Evolutionary conservation across 805 yeast species (phyloP), one percentile per base, ranked within the genome.

Genomic region (Kockiozyma suomiensis): DNA sequence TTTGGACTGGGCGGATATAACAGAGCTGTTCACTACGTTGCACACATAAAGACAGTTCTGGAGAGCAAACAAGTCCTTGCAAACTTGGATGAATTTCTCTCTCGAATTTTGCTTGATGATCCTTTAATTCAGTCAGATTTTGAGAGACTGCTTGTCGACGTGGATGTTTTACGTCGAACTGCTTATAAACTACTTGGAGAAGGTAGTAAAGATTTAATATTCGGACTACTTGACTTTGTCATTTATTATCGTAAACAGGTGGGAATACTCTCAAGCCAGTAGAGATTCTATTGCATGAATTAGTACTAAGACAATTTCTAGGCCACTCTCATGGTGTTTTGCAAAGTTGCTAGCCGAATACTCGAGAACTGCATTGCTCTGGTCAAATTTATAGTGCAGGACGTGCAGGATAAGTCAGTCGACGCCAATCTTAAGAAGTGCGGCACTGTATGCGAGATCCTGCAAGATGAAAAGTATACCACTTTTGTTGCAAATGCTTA

Each of bases 361-460:
- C 56, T 60, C 8, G 64, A 60, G 32, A 60, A 56, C 17, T 38
- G 54, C 40, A 19, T 60, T 26, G 35, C 64, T 13, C 32, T 56
- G 10, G 38, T 40, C 2, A 60, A 56, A 35, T 25, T 30, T 7
- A n/a, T 43, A 2, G 40, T 56, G 17, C 54, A 42, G 15, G 23
- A 25, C 26, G 21, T 25, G 2, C 21, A 17, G 5, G 43, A 48
- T 25, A 5, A 49, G 12, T 42, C 25, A 5, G 32, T 50, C 43
- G 6, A 6, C 7, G 17, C 6, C 15, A 30, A n/a, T 3, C 61
- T 57, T 28, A 35, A 37, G 10, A 51, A 54, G 30, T 49, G 54
- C 38, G 40, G 25, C 4, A 37, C 38, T 8, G 49, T 51, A 10
- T 30, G 60, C n/a, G 30, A 15, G n/a, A 13, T 61, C 7, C 30